Conservation (phyloP, 2,329 filamentous ascomycete species). For the Tolypocladium ovalisporum region DNA sequence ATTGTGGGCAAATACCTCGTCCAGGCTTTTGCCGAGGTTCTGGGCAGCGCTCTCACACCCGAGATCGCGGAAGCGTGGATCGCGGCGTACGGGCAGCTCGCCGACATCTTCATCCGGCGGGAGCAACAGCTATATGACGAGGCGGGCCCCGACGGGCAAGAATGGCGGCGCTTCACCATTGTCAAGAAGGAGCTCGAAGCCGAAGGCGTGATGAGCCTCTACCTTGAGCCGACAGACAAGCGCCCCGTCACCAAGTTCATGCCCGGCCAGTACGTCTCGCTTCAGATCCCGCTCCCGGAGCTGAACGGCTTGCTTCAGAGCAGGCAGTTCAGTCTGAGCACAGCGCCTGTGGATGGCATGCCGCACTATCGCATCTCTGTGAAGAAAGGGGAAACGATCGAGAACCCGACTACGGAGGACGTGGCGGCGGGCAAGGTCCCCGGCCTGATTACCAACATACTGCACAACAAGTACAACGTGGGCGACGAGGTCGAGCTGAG, state of each 20-base stretch:
- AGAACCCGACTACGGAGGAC: conserved; percentile 18
- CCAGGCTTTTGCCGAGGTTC: conserved; percentile 53
- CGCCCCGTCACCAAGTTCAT: conserved; percentile 45
- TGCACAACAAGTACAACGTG: conserved; percentile 35
- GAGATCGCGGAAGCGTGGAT: conserved; percentile 62
- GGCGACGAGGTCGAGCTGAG: conserved; percentile 45
- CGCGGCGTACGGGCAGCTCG: conserved; percentile 60
- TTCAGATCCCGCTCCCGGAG: conserved; percentile 50
- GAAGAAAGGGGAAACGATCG: conserved; percentile 47
- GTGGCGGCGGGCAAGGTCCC: conserved; percentile 21
- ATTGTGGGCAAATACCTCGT: conserved; percentile 61
- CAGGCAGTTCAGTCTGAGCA: conserved; percentile 65
- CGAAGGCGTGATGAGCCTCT: conserved; percentile 53
- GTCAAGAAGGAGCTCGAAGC: conserved; percentile 50
- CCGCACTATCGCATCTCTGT: conserved; percentile 63
- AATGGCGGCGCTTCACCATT: conserved; percentile 45
- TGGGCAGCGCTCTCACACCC: conserved; percentile 55
- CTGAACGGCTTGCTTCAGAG: conserved; percentile 53
- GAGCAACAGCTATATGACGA: conserved; percentile 52
- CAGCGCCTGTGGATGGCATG: conserved; percentile 35
- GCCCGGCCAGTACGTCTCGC: conserved; percentile 64
- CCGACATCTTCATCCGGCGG: conserved; percentile 56
- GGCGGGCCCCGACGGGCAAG: conserved; percentile 27
- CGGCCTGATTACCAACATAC: conserved; percentile 41
- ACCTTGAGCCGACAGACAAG: conserved; percentile 52